Evolutionary conservation across 2,329 filamentous ascomycete species (phyloP), one percentile per base, ranked within the genome.

Genomic region (Aureobasidium sp.): DNA sequence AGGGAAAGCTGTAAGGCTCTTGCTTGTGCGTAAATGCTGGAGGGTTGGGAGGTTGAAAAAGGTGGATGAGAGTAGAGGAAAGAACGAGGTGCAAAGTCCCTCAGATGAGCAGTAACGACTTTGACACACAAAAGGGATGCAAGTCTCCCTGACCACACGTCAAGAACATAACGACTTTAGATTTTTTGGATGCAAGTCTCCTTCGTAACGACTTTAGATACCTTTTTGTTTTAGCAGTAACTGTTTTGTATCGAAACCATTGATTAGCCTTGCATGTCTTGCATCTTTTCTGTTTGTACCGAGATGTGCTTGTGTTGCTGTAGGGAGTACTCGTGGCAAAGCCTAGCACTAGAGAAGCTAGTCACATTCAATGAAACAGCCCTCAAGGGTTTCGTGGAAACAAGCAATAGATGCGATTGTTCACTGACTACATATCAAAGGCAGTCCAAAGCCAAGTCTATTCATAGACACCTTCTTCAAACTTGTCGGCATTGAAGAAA

Each of bases 401-500:
- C 20, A 13, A 26, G 20, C 20, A 23, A 20, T 15, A 41, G 42
- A 26, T 48, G 13, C 32, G 26, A 32, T 29, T n/a, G 13, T 17
- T 17, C 46, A 48, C 2, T 9, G 13, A 27, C 44, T 47, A 47
- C 23, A 47, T 47, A 47, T 26, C 13, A 5, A 15, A 15, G 6
- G 5, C 5, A 44, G 12, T 23, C 5, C 41, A 10, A n/a, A 8
- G 5, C 26, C 6, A 32, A 15, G 8, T 23, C 39, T 57, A 73
- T 50, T 74, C 75, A 65, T 81, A 84, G 23, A 84, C 73, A 0
- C 88, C 88, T 58, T 80, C 76, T 66, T 95, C 91, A 71, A 97
- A 99, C 69, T 84, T 89, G 48, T 93, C 90, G 6, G 80, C 80
- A 69, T 95, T 85, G 73, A 89, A 97, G 72, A 92, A 97, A 57